Conservation (phyloP, 2,329 filamentous ascomycete genomes). For the Ustilaginoidea virens region DNA sequence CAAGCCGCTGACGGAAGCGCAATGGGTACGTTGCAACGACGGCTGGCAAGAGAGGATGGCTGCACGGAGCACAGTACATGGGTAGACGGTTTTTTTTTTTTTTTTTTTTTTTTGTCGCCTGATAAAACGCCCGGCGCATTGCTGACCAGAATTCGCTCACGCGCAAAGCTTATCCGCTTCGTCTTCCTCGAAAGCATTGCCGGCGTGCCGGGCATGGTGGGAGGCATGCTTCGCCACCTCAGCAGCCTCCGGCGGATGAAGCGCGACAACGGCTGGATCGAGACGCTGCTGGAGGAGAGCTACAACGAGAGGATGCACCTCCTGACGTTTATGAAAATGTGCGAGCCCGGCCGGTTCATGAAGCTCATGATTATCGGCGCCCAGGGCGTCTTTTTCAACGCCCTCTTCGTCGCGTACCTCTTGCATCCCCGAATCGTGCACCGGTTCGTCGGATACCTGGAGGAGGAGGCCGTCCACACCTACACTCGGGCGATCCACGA, state of each 20-base stretch:
- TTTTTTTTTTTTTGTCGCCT: no score
- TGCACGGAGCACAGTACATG: no score
- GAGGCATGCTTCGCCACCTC: conserved; percentile 82
- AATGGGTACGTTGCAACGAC: conserved; percentile 61
- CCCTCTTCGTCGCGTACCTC: conserved; percentile 79
- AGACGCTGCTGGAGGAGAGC: conserved; percentile 76
- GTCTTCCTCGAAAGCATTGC: conserved; percentile 92
- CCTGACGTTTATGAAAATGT: conserved; percentile 84
- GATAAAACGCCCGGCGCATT: no score
- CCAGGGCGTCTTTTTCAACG: conserved; percentile 94
- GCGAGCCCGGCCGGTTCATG: conserved; percentile 65
- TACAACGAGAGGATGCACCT: conserved; percentile 94
- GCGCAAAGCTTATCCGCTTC: conserved; percentile 52
- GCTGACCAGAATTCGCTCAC: neutral
- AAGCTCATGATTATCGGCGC: conserved; percentile 79
- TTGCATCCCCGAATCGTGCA: conserved; percentile 77
- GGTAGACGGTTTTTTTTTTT: no score
- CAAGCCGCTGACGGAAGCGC: conserved; percentile 59
- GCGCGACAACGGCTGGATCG: conserved; percentile 93
- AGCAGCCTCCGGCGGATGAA: conserved; percentile 72
- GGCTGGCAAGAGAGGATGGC: no score
- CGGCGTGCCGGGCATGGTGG: conserved; percentile 93
- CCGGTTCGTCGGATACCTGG: conserved; percentile 90
- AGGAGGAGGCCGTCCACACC: conserved; percentile 92
- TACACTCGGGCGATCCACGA: conserved; percentile 84